Evolutionary conservation across 352 stramenopile species (phyloP).

Genomic region (Globisporangium viniferum): DNA sequence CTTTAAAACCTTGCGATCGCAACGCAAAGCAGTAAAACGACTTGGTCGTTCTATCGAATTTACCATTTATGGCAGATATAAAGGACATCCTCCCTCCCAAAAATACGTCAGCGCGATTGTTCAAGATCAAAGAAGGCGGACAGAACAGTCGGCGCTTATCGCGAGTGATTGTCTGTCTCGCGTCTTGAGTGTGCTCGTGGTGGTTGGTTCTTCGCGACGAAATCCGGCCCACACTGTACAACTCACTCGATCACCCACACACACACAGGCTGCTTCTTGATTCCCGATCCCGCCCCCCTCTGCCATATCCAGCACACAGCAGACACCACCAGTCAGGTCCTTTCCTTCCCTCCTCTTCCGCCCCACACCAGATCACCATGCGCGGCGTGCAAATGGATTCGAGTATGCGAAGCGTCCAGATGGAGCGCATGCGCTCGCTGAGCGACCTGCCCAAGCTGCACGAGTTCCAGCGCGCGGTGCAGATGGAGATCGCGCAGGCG

Average conservation of each 20-base stretch:
- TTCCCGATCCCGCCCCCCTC: not conserved
- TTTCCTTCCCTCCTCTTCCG: not conserved
- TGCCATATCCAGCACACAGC: not conserved
- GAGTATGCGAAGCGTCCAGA: constrained; percentile 12
- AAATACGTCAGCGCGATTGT: not conserved
- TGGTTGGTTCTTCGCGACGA: not conserved
- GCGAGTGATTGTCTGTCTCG: constrained; percentile 7
- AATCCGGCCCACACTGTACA: constrained; percentile 2
- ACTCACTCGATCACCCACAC: constrained; percentile 6
- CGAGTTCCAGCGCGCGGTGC: constrained; percentile 65
- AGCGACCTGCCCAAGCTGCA: constrained; percentile 58
- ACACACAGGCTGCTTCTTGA: not conserved
- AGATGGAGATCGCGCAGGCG: constrained; percentile 57
- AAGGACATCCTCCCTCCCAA: too few species aligned
- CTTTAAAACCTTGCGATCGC: too few species aligned
- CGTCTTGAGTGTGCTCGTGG: too few species aligned
- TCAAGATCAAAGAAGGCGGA: constrained; percentile 12
- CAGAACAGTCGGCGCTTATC: constrained; percentile 1
- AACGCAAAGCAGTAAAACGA: too few species aligned
- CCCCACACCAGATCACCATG: not conserved
- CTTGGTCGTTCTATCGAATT: too few species aligned
- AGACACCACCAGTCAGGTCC: not conserved
- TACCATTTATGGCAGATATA: too few species aligned
- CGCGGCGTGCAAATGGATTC: constrained; percentile 4
- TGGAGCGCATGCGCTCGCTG: constrained; percentile 19